Base-by-base conservation (phyloP, 2,329 filamentous ascomycete genomes). In the Colletotrichum endophyticum region DNA sequence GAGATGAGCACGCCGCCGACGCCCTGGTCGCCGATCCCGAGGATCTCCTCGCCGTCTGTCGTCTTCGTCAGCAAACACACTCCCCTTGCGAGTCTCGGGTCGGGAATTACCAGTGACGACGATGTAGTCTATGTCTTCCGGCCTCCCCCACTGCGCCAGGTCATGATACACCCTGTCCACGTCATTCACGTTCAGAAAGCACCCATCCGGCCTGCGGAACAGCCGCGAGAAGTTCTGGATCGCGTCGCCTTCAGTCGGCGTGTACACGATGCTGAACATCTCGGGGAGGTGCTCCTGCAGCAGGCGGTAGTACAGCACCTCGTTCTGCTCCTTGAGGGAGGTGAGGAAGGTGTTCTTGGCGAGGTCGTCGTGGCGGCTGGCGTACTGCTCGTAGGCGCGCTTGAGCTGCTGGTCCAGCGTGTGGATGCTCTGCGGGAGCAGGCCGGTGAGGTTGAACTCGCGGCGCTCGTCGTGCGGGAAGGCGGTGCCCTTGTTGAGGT, bases 261-360 rank as follows among this genome's bases (percentile, higher is more conserved):
- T 98, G 82, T 98, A 98, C 32, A 98, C 95, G n/a, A 98, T 88
- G 56, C 93, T 92, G 81, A 98, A 96, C 94, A 98, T 97, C 82
- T 98, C 95, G 78, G 94, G 93, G 25, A 98, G 85, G 80, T 98
- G 93, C 6, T 94, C 92, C 82, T 95, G 90, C 9, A 97, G 88
- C 12, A 98, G 89, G 83, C 89, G 92, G 84, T 93, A 98, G 83
- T 95, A 98, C 2, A 98, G 85, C 1, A 98, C 94, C 77, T 94
- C 91, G 84, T 97, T 98, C 84, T 98, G 96, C 80, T 95, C 92
- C 81, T 95, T 96, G 87, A 98, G 88, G 66, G 94, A 95, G 0
- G 94, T 95, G 88, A 98, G 90, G 82, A 98, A 98, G 0, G 95
- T 96, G 80, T 98, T 98, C 86, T 97, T 98, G 53, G 93, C 93